Conservation (phyloP, 2,329 filamentous ascomycete species). For the Colletotrichum sublineola region DNA sequence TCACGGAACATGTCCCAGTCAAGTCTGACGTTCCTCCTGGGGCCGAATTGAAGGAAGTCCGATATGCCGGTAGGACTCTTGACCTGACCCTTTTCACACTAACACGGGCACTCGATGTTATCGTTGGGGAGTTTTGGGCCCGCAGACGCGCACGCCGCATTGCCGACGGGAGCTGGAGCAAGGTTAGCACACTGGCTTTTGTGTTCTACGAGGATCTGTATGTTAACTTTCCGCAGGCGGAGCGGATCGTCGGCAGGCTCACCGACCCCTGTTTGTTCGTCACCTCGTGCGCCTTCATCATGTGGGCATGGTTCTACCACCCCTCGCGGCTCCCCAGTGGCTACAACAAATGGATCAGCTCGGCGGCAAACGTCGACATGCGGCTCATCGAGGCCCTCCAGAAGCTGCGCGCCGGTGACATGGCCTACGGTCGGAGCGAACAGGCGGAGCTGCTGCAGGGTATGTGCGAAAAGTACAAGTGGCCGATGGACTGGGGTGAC, state of each 20-base stretch:
- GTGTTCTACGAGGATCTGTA: neutral
- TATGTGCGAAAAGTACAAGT: constrained; percentile 79
- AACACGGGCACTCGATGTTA: constrained; percentile 78
- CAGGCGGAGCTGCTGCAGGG: constrained; percentile 75
- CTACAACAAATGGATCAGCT: constrained; percentile 86
- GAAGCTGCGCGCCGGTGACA: constrained; percentile 71
- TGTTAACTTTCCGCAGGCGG: constrained; percentile 50
- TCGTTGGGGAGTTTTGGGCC: constrained; percentile 76
- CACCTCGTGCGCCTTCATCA: constrained; percentile 79
- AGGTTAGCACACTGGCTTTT: constrained; percentile 50
- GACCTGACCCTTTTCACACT: constrained; percentile 86
- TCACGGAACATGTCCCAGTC: constrained; percentile 55
- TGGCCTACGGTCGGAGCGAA: constrained; percentile 80
- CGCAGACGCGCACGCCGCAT: constrained; percentile 60
- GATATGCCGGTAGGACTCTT: constrained; percentile 77
- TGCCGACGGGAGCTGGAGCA: constrained; percentile 61
- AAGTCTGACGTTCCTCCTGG: constrained; percentile 48
- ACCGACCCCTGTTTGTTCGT: constrained; percentile 81
- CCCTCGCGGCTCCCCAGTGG: constrained; percentile 77
- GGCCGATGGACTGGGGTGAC: constrained; percentile 80
- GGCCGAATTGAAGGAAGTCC: constrained; percentile 47
- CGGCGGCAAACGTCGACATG: constrained; percentile 79
- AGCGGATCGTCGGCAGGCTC: constrained; percentile 57
- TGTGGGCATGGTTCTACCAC: constrained; percentile 90
- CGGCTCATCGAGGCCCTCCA: constrained; percentile 82